Percentiles rank a stretch among this genome's conserved stretches.
phyloP scores from a whole-genome alignment of 768 basidiomycete genomes.

The Hygrophoropsis aurantiaca region DNA sequence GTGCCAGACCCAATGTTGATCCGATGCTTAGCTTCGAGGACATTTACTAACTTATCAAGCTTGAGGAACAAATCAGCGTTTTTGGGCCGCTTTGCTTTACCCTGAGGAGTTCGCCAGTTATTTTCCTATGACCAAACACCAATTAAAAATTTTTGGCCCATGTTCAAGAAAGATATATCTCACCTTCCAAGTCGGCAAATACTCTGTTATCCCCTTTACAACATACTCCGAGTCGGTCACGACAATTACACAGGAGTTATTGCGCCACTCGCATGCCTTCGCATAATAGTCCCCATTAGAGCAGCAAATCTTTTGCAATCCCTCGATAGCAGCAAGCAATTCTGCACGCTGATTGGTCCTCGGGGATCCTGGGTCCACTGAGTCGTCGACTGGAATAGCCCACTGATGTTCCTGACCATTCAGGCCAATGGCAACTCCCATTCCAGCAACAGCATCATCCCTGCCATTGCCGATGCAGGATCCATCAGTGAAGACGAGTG shows the following conservation, averaged over 20 bases:
- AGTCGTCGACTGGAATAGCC: constrained; percentile 24
- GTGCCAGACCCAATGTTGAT: constrained; percentile 20
- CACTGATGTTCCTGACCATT: constrained; percentile 13
- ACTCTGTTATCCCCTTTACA: constrained; percentile 34
- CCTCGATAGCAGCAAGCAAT: constrained; percentile 29
- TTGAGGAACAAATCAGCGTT: constrained; percentile 29
- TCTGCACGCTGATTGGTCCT: constrained; percentile 35
- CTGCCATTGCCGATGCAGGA: too few relatives aligned
- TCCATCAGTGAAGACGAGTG: too few relatives aligned
- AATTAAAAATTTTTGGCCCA: too few relatives aligned
- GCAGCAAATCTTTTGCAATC: neutral
- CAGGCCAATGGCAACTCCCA: constrained; percentile 28
- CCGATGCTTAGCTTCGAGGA: constrained; percentile 12
- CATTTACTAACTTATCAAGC: constrained; percentile 17
- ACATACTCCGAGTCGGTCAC: constrained; percentile 37
- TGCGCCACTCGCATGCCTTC: too few relatives aligned
- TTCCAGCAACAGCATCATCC: constrained; percentile 14
- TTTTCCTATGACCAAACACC: constrained; percentile 11
- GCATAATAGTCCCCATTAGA: too few relatives aligned
- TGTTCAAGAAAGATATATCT: too few relatives aligned
- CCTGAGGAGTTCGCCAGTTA: constrained; percentile 14
- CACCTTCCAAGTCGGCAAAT: constrained; percentile 35
- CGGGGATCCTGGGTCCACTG: constrained; percentile 13
- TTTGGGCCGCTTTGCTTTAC: constrained; percentile 6
- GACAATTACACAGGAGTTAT: constrained; percentile 14